Percentiles rank a stretch among this genome's conserved stretches.
These are phyloP conservation scores for Aspergillus fructus DNA, from an alignment of 2,329 filamentous ascomycete genomes.

Conservation along the genomic window DNA sequence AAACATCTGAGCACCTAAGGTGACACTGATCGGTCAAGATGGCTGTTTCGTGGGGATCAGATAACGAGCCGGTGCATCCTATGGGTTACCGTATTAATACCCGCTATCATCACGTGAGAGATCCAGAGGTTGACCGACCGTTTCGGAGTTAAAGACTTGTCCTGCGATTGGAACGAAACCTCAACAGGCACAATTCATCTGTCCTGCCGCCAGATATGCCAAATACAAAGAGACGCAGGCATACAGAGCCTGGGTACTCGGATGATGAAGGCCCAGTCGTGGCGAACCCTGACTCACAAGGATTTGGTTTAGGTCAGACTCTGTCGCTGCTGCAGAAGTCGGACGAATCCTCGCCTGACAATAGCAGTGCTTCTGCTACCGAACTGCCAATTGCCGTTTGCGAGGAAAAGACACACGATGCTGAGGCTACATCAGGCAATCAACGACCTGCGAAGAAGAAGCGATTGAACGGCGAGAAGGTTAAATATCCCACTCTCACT, in stretches of 20 bases:
- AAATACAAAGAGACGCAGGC: conserved; percentile 35
- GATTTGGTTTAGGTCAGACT: conserved; percentile 33
- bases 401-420: conserved; percentile 1
- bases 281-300: conserved; percentile 13
- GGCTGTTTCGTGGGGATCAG: background rate
- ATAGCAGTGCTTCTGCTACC: conserved; percentile 5
- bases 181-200: background rate
- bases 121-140: conserved; percentile 4
- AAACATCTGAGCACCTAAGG: background rate
- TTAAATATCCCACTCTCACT: conserved; percentile 54
- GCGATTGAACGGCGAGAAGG: conserved; percentile 41
- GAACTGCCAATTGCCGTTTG: background rate
- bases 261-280: conserved; percentile 26
- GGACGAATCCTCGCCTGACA: conserved; percentile 12
- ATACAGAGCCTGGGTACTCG: conserved; percentile 18
- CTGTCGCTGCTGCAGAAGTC: conserved; percentile 30
- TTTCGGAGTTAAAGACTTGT: background rate
- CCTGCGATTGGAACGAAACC: background rate
- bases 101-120: conserved; percentile 14
- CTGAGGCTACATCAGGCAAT: conserved; percentile 18
- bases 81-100: conserved; percentile 3
- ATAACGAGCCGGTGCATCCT: conserved; percentile 1
- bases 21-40: background rate
- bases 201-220: conserved; percentile 19
- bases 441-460: conserved; percentile 29